Percentiles rank a stretch among this genome's conserved stretches.
Evolutionary conservation across 805 yeast genomes (phyloP).

Genomic region (Myxozyma melibiosi): DNA sequence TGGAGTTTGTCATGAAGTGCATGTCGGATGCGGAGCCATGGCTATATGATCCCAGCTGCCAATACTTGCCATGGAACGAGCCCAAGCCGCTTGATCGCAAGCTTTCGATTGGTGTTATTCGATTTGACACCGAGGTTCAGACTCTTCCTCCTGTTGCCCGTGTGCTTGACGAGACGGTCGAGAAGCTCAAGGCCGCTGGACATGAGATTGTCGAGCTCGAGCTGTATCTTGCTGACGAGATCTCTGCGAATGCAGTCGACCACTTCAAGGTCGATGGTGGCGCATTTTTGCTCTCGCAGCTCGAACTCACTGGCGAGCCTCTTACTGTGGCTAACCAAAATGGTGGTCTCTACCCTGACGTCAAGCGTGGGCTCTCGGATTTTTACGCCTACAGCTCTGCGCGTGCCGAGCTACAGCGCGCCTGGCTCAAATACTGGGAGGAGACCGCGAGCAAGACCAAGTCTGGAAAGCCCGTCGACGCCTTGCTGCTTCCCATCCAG

Average conservation of each 20-base stretch:
- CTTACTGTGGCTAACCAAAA: slow-evolving; percentile 27
- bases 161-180: slow-evolving; percentile 55
- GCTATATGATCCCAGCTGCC: slow-evolving; percentile 48
- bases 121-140: slow-evolving; percentile 47
- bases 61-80: slow-evolving; percentile 60
- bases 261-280: slow-evolving; percentile 32
- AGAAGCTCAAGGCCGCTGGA: slow-evolving; percentile 59
- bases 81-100: slow-evolving; percentile 25
- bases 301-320: slow-evolving; percentile 31
- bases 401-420: slow-evolving; percentile 30
- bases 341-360: slow-evolving; percentile 32
- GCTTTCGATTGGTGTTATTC: slow-evolving; percentile 31
- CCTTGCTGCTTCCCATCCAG: slow-evolving; percentile 30
- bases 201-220: slow-evolving; percentile 52
- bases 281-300: slow-evolving; percentile 23
- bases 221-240: slow-evolving; percentile 23
- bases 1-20: slow-evolving; percentile 65
- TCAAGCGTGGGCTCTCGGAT: slow-evolving; percentile 25
- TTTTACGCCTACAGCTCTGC: slow-evolving; percentile 29
- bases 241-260: slow-evolving; percentile 32
- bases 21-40: slow-evolving; percentile 45
- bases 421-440: slow-evolving; percentile 31
- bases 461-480: slow-evolving; percentile 32
- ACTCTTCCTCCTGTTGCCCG: slow-evolving; percentile 63
- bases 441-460: slow-evolving; percentile 23